Evolutionary conservation across 2,329 filamentous ascomycete genomes (phyloP), one percentile per base, ranked within the genome.

Genomic region (Rhytidhysteron rufulum): DNA sequence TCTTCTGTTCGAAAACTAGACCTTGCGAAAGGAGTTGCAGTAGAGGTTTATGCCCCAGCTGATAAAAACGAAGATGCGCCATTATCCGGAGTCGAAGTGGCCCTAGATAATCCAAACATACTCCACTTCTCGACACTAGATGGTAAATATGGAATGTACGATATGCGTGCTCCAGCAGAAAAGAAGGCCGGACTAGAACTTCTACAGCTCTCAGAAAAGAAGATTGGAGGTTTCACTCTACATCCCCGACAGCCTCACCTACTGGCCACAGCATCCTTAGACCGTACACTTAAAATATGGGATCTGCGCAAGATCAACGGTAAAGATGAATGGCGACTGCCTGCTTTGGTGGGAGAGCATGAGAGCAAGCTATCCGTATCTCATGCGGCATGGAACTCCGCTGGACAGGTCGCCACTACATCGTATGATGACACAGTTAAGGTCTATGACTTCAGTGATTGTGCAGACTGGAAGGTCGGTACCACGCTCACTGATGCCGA

Each of bases 341-440:
- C 90, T 0, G 70, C 76, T 0, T 71, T 95, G 0, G 66, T 97
- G 0, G 91, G 86, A 5, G 85, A 93, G 60, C 90, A 98, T 55
- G 74, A 81, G 39, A 93, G 85, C 16, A 78, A 85, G 3, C 71
- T 97, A 0, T 95, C 88, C 0, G 90, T 98, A 0, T 95, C 88
- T 0, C 90, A 96, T 62, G 93, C 91, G 0, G 86, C 90, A 0
- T 98, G 90, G 82, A 93, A 89, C 47, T 74, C 80, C 0, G 84
- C 78, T 0, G 93, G 91, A 0, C 86, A 95, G 49, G 73, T 98
- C 4, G 93, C 90, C 0, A 98, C 93, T 0, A 86, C 89, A 0
- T 91, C 86, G 0, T 98, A 98, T 61, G 93, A 98, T 57, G 89
- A 98, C 54, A 95, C 87, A 0, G 78, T 98, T 49, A 97, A 97